Base-by-base conservation (phyloP, 768 basidiomycete species). In the Floccularia luteovirens region DNA sequence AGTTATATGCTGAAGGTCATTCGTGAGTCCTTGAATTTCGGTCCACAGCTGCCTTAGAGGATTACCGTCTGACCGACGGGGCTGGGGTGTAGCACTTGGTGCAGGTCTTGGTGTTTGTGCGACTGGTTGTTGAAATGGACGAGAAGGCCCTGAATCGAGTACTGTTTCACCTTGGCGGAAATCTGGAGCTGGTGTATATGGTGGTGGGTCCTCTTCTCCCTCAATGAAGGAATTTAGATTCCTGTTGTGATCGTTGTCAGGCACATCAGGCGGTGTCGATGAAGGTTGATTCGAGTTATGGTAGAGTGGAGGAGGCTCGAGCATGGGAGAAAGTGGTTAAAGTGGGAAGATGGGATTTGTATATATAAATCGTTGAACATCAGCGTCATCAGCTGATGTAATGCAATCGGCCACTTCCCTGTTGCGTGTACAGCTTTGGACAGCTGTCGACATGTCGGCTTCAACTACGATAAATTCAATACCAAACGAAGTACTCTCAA, bases 181-280 rank as follows among this genome's bases (percentile, higher is more conserved):
- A 30, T 39, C 38, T 10, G 38, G 24, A 8, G 38, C 25, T 10
- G 38, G 38, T 13, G 38, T 39, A 20, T 39, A 39, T 20, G 24
- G 24, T 28, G 38, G 38, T 10, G 38, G 38, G 16, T 39, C 38
- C 21, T 39, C 7, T 28, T 62, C 24, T 63, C 63, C 40, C 63
- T 34, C 32, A n/a, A n/a, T n/a, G n/a, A n/a, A n/a, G n/a, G n/a
- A n/a, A n/a, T n/a, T n/a, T n/a, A n/a, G n/a, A n/a, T n/a, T n/a
- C n/a, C n/a, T n/a, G n/a, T n/a, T n/a, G n/a, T n/a, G n/a, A n/a
- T n/a, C n/a, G n/a, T n/a, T n/a, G n/a, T n/a, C n/a, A n/a, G n/a
- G n/a, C n/a, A n/a, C n/a, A n/a, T n/a, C n/a, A n/a, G n/a, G n/a
- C n/a, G n/a, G n/a, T n/a, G n/a, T n/a, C n/a, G n/a, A n/a, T n/a